Conservation (phyloP, 1,284 basidiomycete genomes). For the Abortiporus biennis region DNA sequence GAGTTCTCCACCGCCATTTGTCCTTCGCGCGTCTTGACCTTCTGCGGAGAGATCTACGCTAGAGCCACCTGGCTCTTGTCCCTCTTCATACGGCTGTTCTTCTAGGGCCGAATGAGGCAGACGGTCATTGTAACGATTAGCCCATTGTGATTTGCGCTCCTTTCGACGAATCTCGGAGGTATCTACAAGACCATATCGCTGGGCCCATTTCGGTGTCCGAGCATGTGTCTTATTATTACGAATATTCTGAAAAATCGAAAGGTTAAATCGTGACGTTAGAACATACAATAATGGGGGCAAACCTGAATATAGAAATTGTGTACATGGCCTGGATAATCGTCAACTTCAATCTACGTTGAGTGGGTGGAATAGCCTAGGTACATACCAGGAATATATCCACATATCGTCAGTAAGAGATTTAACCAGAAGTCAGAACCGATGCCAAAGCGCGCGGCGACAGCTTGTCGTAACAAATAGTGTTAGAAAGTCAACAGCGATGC, state of each 20-base stretch:
- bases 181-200: slow-evolving; percentile 84
- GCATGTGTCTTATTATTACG: slow-evolving; percentile 90
- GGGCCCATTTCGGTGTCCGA: slow-evolving; percentile 93
- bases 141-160: slow-evolving; percentile 81
- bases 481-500: slow-evolving; percentile 5
- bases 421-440: slow-evolving; percentile 91
- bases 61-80: slow-evolving; percentile 49
- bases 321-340: slow-evolving; percentile 52
- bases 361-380: slow-evolving; percentile 8
- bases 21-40: slow-evolving; percentile 22
- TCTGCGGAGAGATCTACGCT: slow-evolving; percentile 40
- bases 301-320: slow-evolving; percentile 94
- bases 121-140: slow-evolving; percentile 80
- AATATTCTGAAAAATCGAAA: slow-evolving; percentile 72
- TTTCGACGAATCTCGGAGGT: slow-evolving; percentile 71
- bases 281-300: slow-evolving; percentile 7
- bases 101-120: slow-evolving; percentile 69
- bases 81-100: slow-evolving; percentile 71
- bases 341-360: neutral
- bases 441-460: slow-evolving; percentile 92
- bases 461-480: slow-evolving; percentile 33
- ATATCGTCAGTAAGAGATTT: slow-evolving; percentile 85
- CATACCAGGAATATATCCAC: slow-evolving; percentile 86
- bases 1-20: slow-evolving; percentile 39
- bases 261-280: neutral